Base-by-base conservation (phyloP, 805 yeast genomes). In the Candida hispaniensis region DNA sequence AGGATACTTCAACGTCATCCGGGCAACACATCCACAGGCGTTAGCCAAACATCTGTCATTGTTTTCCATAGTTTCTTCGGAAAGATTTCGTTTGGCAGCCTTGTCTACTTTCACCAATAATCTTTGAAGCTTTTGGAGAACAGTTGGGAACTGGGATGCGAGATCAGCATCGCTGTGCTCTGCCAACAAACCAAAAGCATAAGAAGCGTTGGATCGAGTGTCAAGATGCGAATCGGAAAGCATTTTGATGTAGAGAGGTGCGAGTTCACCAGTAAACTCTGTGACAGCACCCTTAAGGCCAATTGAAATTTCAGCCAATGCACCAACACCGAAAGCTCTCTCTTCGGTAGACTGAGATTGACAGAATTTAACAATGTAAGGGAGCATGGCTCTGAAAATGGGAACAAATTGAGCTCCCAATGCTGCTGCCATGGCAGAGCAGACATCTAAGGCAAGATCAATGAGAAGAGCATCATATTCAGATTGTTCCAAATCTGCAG, bases 11-110 rank as follows among this genome's bases (percentile, higher is more conserved):
- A 81, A 63, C 9, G 80, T 71, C 80, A 91, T 68, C 60, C 98
- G 75, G 11, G 94, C 86, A 40, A 86, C 94, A 69, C 97, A 91
- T 26, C 98, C 98, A 58, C 91, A 79, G 4, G 94, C 94, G 58
- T 91, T 91, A 41, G 97, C 95, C 47, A 72, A 73, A 5, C 93
- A 74, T 63, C 94, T 71, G 60, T 77, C 76, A 48, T 81, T 71
- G 41, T 73, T 78, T 45, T 83, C 94, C 56, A 79, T 88, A 46
- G 78, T 93, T 43, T 73, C 79, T 39, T 64, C 72, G 18, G 32
- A 39, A 38, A 60, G 69, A 28, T 54, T 56, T 16, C 56, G 44
- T 30, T 46, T 40, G 39, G 72, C 77, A 60, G 79, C 79, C 57
- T 71, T 74, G 56, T 80, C 82, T 42, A 83, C 85, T 56, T 78